These are phyloP conservation scores for Arthrobotrys megalospora DNA, from an alignment of 2,329 filamentous ascomycete species.

Conservation along the genomic window DNA sequence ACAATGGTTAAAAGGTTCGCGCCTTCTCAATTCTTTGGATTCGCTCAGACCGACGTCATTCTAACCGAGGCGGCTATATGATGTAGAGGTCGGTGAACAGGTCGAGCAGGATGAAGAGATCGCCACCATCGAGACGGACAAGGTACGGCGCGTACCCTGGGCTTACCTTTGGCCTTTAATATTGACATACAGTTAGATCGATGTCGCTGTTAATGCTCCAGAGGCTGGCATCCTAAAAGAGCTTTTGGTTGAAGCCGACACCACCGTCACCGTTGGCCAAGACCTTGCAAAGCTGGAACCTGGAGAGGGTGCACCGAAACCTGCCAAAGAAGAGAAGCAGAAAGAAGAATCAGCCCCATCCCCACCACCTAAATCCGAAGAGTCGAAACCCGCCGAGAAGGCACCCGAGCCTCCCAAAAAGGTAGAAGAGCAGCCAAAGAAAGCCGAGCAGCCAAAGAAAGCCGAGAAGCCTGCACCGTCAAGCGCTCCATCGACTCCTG, in stretches of 20 bases:
- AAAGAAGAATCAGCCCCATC: constrained; percentile 63
- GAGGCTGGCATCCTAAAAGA: constrained; percentile 92
- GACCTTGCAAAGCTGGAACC: constrained; percentile 88
- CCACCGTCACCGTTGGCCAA: constrained; percentile 94
- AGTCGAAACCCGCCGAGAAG: constrained; percentile 62
- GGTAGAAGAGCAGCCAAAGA: constrained; percentile 67
- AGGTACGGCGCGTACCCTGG: constrained; percentile 73
- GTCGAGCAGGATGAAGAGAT: constrained; percentile 98
- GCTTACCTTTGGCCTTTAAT: not conserved
- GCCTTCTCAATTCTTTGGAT: not conserved
- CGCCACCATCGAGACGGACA: constrained; percentile 98
- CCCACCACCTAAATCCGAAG: constrained; percentile 60
- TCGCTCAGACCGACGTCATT: not conserved
- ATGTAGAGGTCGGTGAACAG: constrained; percentile 84
- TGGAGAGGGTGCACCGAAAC: constrained; percentile 73
- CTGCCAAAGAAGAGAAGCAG: constrained; percentile 72
- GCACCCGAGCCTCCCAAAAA: constrained; percentile 66
- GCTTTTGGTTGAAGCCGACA: constrained; percentile 90
- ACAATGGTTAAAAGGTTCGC: constrained; percentile 86
- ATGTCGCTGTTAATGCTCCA: constrained; percentile 95
- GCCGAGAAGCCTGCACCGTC: constrained; percentile 64
- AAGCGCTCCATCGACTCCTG: constrained; percentile 63
- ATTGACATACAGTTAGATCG: constrained; percentile 76
- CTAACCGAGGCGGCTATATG: constrained; percentile 21
- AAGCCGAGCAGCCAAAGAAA: constrained; percentile 67